Conservation (phyloP, 306 rosid genomes). For the Echinosophora koreensis region DNA sequence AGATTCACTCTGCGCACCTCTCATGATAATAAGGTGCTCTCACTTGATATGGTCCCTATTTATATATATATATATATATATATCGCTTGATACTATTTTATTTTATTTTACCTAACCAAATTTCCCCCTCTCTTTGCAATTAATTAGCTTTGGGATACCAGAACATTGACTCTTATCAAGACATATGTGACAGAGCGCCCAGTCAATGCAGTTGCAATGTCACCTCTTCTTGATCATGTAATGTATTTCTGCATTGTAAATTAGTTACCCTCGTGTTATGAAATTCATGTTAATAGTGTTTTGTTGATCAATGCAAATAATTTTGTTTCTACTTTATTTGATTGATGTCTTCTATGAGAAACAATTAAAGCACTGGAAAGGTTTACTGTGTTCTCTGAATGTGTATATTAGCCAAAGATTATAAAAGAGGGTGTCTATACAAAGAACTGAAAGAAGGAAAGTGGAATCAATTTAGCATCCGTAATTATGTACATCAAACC, state of each 20-base stretch:
- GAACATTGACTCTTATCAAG: slow-evolving; percentile 89
- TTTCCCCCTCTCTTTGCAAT: slow-evolving; percentile 19
- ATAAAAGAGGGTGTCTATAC: not conserved
- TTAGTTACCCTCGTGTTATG: not conserved
- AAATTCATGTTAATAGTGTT: slow-evolving; percentile 4
- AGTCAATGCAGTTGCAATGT: slow-evolving; percentile 95
- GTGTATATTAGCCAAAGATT: not conserved
- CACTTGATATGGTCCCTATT: too few relatives aligned
- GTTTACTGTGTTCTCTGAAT: not conserved
- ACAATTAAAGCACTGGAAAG: not conserved
- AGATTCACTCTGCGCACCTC: too few relatives aligned
- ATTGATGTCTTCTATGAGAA: not conserved
- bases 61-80: too few relatives aligned
- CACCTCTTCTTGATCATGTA: slow-evolving; percentile 96
- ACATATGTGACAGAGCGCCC: slow-evolving; percentile 90
- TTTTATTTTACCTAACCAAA: not conserved
- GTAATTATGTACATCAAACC: not conserved
- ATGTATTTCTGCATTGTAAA: slow-evolving; percentile 46
- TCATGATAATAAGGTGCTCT: too few relatives aligned
- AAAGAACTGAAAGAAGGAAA: not conserved
- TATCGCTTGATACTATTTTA: not conserved
- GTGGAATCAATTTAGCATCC: not conserved
- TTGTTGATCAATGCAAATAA: not conserved
- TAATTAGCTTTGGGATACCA: slow-evolving; percentile 85
- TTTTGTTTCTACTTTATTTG: slow-evolving; percentile 19